Base-by-base conservation (phyloP, 2,329 filamentous ascomycete species). In the Aschersonia sp. region DNA sequence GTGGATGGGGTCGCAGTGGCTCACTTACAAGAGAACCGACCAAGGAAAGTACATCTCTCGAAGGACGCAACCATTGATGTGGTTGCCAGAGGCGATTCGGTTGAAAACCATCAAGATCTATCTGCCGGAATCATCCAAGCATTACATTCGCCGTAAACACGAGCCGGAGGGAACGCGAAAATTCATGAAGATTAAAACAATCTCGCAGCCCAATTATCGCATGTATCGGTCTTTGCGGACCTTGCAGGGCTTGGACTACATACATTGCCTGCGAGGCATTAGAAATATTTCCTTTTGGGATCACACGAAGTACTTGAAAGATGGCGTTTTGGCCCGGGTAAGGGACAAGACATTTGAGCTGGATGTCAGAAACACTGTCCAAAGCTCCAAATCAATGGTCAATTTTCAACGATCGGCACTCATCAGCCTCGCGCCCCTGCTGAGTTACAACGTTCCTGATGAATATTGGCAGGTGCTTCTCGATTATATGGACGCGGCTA, bases 181-280 rank as follows among this genome's bases (percentile, higher is more conserved):
- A 0, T 60, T 59, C 37, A 50, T 66, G 51, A 56, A 46, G 0
- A 2, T 43, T 0, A 53, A 60, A 10, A 73, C 68, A 0, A 31
- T 42, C 0, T 30, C 45, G 0, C 71, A 75, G 40, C 66, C 69
- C 0, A 70, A 73, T 45, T 62, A 50, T 9, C 60, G 71, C 0
- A 51, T 49, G 5, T 53, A 49, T 1, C 60, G 72, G 2, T 55
- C 58, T 0, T 54, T 76, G 7, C 57, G 68, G 1, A 65, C 56
- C 0, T 22, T 72, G 0, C 70, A 72, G 30, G 72, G 72, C 0
- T 51, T 69, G 1, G 70, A 74, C 41, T 69, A 65, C 30, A 41
- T 75, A 4, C 56, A 62, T 10, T 57, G 62, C 30, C 64, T 75
- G 4, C 66, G 72, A 1, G 72, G 71, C 0, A 51, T 75, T 43